Evolutionary conservation across 768 basidiomycete species (phyloP).

Genomic region (Hygrocybe punicea): DNA sequence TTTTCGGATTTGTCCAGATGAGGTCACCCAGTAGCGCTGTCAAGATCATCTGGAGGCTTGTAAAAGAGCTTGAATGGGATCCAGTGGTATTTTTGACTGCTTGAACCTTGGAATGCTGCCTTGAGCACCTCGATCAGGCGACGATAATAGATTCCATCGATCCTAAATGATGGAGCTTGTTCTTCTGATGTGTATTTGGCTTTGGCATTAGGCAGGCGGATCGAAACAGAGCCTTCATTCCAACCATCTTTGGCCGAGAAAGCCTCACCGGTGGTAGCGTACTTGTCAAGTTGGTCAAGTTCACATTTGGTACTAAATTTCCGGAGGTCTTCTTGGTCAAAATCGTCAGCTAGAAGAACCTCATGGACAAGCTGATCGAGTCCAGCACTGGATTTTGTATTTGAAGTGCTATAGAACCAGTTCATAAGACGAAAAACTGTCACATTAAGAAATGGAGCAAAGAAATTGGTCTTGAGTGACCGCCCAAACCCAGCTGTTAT

Average conservation of each 20-base stretch:
- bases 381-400: conserved; percentile 20
- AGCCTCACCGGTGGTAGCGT: neutral
- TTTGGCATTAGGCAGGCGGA: conserved; percentile 17
- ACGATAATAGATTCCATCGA: conserved; percentile 29
- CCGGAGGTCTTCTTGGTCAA: conserved; percentile 16
- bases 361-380: conserved; percentile 23
- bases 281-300: conserved; percentile 15
- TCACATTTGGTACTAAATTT: conserved; percentile 19
- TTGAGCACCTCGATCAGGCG: conserved; percentile 22
- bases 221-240: conserved; percentile 21
- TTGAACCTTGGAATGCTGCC: conserved; percentile 13
- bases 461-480: neutral
- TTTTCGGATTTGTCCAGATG: neutral
- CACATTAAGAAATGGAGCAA: conserved; percentile 6
- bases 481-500: no score
- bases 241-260: conserved; percentile 15
- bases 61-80: conserved; percentile 14
- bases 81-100: conserved; percentile 8
- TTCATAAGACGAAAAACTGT: conserved; percentile 17
- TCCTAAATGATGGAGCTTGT: conserved; percentile 26
- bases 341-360: conserved; percentile 25
- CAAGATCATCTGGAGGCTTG: no score
- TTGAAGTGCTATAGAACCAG: conserved; percentile 18
- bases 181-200: conserved; percentile 20
- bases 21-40: no score